Conservation (phyloP, 2,329 filamentous ascomycete genomes). For the Diaporthe nobilis region DNA sequence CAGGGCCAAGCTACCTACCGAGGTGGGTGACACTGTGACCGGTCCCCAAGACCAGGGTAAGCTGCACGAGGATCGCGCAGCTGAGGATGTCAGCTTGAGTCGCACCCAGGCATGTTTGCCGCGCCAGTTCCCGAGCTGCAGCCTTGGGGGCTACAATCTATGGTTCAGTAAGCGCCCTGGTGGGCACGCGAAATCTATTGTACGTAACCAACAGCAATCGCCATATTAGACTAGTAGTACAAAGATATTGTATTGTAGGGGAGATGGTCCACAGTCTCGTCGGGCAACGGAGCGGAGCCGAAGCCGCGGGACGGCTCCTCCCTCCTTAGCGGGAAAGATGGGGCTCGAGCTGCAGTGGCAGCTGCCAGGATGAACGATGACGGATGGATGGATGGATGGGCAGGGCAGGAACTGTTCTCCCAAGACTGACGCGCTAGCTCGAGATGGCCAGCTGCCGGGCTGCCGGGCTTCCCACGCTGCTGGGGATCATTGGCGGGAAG, state of each 20-base stretch:
- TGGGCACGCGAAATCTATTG: not conserved
- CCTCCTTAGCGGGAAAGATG: conserved; percentile 26
- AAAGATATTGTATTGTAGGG: not conserved
- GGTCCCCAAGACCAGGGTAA: conserved; percentile 27
- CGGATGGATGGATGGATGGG: not conserved
- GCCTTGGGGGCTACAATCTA: not conserved
- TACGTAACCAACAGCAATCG: conserved; percentile 1
- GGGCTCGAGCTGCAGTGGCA: conserved; percentile 12
- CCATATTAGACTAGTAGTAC: not conserved
- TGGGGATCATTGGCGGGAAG: too few species aligned
- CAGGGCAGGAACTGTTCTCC: not conserved
- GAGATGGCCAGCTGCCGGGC: not conserved
- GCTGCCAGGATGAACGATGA: conserved; percentile 15
- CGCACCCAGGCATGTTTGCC: conserved; percentile 23
- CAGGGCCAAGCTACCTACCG: conserved; percentile 21
- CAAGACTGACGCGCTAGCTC: not conserved
- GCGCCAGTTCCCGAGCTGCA: conserved; percentile 11
- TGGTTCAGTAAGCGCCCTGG: conserved; percentile 22
- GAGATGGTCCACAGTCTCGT: conserved; percentile 3
- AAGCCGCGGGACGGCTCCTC: conserved; percentile 26
- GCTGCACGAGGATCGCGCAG: conserved; percentile 36
- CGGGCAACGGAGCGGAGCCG: conserved; percentile 12
- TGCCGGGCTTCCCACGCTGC: not conserved
- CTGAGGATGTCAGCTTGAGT: conserved; percentile 26
- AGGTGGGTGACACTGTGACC: conserved; percentile 31